These are phyloP conservation scores for Ceratobasidium sp. DNA, from an alignment of 1,284 basidiomycete species.

Conservation along the genomic window DNA sequence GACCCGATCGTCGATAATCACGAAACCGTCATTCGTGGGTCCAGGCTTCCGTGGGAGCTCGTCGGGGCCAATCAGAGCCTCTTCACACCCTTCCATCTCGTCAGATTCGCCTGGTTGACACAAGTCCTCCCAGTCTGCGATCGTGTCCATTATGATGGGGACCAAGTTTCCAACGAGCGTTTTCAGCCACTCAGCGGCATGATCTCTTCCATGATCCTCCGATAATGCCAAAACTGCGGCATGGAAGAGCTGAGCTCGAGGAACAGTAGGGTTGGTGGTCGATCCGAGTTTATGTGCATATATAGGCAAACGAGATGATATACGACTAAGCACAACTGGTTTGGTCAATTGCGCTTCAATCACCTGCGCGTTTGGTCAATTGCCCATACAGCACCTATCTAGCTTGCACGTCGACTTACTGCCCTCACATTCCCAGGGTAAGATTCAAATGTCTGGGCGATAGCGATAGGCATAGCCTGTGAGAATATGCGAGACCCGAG, in stretches of 20 bases:
- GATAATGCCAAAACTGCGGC: constrained; percentile 15
- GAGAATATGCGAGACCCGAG: constrained; percentile 12
- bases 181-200: constrained; percentile 7
- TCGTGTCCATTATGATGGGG: constrained; percentile 22
- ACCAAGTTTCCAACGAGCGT: constrained; percentile 23
- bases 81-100: no score
- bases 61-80: no score
- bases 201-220: constrained; percentile 1
- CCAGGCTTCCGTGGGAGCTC: no score
- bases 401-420: not conserved
- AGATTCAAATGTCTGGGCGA: constrained; percentile 14
- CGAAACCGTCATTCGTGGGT: not conserved
- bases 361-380: not conserved
- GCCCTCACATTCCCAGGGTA: constrained; percentile 10
- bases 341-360: constrained; percentile 16
- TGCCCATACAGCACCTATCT: not conserved
- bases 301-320: constrained; percentile 15
- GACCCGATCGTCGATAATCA: not conserved
- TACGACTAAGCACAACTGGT: not conserved
- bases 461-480: not conserved
- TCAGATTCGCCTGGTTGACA: not conserved
- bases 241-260: constrained; percentile 15
- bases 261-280: not conserved
- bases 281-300: constrained; percentile 24
- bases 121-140: constrained; percentile 27